These are phyloP conservation scores for Cercospora zeae-maydis DNA, from an alignment of 2,329 filamentous ascomycete genomes.

Conservation along the genomic window DNA sequence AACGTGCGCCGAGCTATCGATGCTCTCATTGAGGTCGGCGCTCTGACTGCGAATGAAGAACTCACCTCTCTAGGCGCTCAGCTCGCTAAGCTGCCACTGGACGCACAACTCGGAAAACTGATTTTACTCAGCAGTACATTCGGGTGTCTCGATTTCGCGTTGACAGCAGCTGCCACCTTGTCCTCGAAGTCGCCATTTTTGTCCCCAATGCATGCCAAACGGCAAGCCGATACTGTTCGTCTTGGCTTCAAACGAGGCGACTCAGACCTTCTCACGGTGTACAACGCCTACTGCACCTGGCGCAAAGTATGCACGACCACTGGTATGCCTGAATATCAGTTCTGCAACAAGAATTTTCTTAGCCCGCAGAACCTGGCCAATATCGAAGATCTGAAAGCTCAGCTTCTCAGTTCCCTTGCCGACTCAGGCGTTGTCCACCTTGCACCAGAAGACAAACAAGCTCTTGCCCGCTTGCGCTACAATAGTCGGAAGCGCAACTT, in stretches of 20 bases:
- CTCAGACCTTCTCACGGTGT: constrained; percentile 87
- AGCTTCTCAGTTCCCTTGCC: constrained; percentile 77
- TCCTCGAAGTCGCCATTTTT: constrained; percentile 94
- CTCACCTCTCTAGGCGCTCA: constrained; percentile 83
- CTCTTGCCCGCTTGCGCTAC: constrained; percentile 66
- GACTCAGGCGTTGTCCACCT: constrained; percentile 81
- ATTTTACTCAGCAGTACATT: constrained; percentile 84
- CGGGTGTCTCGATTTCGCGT: constrained; percentile 82
- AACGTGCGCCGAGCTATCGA: constrained; percentile 93
- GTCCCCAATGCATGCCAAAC: constrained; percentile 76
- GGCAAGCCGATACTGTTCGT: constrained; percentile 76
- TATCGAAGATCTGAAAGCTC: constrained; percentile 93
- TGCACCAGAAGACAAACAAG: constrained; percentile 66
- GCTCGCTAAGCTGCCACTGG: constrained; percentile 81
- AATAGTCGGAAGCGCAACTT: constrained; percentile 65
- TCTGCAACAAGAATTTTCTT: constrained; percentile 92
- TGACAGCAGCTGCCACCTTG: constrained; percentile 88
- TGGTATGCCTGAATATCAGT: constrained; percentile 73
- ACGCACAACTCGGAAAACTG: constrained; percentile 92
- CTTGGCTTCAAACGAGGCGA: constrained; percentile 77
- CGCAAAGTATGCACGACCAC: constrained; percentile 72
- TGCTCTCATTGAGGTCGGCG: constrained; percentile 87
- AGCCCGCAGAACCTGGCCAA: constrained; percentile 83
- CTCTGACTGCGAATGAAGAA: constrained; percentile 75
- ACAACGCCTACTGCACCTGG: constrained; percentile 91